Conservation (phyloP, 2,329 filamentous ascomycete species). For the Aureobasidium zeae region DNA sequence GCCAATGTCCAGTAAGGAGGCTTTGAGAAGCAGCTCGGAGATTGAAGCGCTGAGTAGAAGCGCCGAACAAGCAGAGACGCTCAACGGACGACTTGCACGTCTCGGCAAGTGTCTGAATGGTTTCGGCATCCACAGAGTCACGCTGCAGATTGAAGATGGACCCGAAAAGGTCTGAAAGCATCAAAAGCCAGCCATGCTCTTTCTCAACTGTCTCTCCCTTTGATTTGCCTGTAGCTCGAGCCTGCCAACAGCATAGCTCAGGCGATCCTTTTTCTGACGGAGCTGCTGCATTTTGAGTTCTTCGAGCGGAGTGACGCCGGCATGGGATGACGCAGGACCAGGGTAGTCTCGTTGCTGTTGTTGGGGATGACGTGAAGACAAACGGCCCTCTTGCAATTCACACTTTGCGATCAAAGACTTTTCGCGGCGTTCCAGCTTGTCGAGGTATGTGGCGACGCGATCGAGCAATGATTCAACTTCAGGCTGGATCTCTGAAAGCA, state of each 20-base stretch:
- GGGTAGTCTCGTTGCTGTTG: constrained; percentile 18
- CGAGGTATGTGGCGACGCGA: constrained; percentile 73
- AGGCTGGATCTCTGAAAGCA: constrained; percentile 83
- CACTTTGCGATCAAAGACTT: constrained; percentile 73
- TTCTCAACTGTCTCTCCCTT: constrained; percentile 59
- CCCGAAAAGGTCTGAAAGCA: neutral
- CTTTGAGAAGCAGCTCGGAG: neutral
- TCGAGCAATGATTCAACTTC: constrained; percentile 70
- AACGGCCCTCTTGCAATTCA: constrained; percentile 69
- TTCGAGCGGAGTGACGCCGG: constrained; percentile 36
- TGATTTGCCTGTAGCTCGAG: constrained; percentile 80
- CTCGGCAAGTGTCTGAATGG: constrained; percentile 6
- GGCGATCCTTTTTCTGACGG: constrained; percentile 70
- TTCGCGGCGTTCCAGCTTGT: constrained; percentile 73
- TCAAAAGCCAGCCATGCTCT: constrained; percentile 51
- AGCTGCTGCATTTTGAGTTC: constrained; percentile 56
- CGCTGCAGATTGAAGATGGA: constrained; percentile 10
- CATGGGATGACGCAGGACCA: constrained; percentile 1
- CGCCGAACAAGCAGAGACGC: neutral
- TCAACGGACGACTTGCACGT: constrained; percentile 4
- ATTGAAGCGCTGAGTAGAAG: neutral
- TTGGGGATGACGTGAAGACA: constrained; percentile 33
- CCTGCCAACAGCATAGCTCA: constrained; percentile 79
- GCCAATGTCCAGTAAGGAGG: constrained; percentile 1
- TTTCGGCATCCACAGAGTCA: constrained; percentile 11